These are phyloP conservation scores for Debaryomyces prosopidis DNA, from an alignment of 805 yeast species.

Conservation along the genomic window DNA sequence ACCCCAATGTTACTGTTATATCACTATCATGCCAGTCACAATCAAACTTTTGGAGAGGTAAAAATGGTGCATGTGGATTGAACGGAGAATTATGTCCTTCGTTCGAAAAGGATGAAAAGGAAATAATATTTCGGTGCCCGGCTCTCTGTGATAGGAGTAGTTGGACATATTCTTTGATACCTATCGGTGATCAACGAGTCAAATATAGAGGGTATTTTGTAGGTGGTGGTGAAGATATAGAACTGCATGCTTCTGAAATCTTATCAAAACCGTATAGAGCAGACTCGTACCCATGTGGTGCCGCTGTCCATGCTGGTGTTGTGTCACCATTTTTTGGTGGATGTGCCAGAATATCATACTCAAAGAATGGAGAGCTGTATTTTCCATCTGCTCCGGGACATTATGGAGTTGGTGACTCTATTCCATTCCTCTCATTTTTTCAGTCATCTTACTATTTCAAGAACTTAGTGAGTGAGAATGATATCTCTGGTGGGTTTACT, in stretches of 20 bases:
- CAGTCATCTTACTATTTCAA: conserved; percentile 71
- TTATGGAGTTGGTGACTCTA: conserved; percentile 53
- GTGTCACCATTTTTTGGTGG: conserved; percentile 78
- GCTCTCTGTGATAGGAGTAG: conserved; percentile 82
- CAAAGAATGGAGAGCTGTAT: conserved; percentile 46
- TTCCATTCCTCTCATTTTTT: conserved; percentile 69
- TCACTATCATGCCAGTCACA: conserved; percentile 52
- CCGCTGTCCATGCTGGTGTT: conserved; percentile 85
- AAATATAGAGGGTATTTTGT: conserved; percentile 73
- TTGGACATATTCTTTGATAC: conserved; percentile 70
- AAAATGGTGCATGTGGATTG: conserved; percentile 73
- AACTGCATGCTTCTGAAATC: conserved; percentile 14
- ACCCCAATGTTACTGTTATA: conserved; percentile 28
- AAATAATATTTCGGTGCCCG: conserved; percentile 72
- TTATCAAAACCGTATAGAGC: conserved; percentile 72
- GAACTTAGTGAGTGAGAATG: conserved; percentile 20
- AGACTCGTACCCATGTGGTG: conserved; percentile 87
- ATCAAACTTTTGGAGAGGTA: conserved; percentile 67
- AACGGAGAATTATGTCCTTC: conserved; percentile 62
- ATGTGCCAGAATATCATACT: conserved; percentile 61
- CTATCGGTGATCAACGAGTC: conserved; percentile 67
- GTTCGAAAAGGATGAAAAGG: conserved; percentile 37
- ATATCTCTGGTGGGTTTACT: conserved; percentile 17
- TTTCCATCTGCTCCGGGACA: conserved; percentile 53
- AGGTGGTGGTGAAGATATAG: conserved; percentile 54